Percentiles rank a stretch among this genome's conserved stretches.
These are phyloP conservation scores for Dothidotthia symphoricarpi DNA, from an alignment of 2,329 filamentous ascomycete species.

Conservation along the genomic window DNA sequence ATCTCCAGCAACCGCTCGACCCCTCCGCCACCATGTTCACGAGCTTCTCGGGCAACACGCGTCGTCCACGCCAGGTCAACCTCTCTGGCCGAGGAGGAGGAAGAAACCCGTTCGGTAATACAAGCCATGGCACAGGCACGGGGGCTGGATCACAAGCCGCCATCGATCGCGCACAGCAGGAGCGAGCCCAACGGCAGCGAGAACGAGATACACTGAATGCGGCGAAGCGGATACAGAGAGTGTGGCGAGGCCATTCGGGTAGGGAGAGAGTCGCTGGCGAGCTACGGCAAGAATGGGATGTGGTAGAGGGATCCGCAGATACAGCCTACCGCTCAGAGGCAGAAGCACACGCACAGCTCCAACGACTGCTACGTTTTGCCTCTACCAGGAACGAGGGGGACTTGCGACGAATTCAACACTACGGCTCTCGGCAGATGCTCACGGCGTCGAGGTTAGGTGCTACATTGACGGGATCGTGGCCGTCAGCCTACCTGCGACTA, in stretches of 20 bases:
- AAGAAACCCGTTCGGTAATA: slow-evolving; percentile 70
- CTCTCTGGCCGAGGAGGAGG: slow-evolving; percentile 76
- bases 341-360: slow-evolving; percentile 43
- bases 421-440: slow-evolving; percentile 40
- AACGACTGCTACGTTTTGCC: slow-evolving; percentile 47
- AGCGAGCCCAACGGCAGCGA: slow-evolving; percentile 74
- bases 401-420: slow-evolving; percentile 42
- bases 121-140: slow-evolving; percentile 58
- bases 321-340: slow-evolving; percentile 40
- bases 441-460: slow-evolving; percentile 25
- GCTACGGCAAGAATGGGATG: slow-evolving; percentile 46
- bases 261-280: slow-evolving; percentile 58
- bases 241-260: slow-evolving; percentile 74
- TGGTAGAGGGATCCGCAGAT: slow-evolving; percentile 21
- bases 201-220: slow-evolving; percentile 77
- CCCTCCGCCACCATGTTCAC: slow-evolving; percentile 68
- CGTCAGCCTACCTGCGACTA: slow-evolving; percentile 43
- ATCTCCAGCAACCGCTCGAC: not conserved
- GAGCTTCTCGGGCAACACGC: slow-evolving; percentile 84
- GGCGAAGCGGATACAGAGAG: slow-evolving; percentile 69
- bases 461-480: slow-evolving; percentile 38
- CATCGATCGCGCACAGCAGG: slow-evolving; percentile 81
- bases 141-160: slow-evolving; percentile 70
- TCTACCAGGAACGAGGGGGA: slow-evolving; percentile 41
- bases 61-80: slow-evolving; percentile 87